Conservation (phyloP, 768 basidiomycete species). For the Termitomyces sp. region DNA sequence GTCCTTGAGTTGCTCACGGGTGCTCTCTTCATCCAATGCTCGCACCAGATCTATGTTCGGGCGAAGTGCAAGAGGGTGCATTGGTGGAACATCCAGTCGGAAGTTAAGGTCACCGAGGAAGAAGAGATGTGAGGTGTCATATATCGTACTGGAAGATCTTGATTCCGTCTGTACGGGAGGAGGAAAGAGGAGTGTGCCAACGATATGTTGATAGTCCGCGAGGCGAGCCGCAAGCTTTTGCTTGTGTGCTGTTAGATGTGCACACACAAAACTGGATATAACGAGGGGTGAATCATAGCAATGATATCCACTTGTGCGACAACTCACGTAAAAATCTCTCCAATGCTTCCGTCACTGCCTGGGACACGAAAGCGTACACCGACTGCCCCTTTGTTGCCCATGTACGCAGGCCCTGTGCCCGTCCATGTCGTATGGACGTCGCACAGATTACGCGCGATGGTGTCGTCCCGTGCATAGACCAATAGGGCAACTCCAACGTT, state of each 20-base stretch:
- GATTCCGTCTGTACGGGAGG: conserved; percentile 34
- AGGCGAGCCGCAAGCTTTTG: conserved; percentile 60
- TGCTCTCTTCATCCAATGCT: conserved; percentile 41
- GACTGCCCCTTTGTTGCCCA: conserved; percentile 97
- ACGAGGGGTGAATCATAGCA: conserved; percentile 1
- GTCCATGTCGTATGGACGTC: conserved; percentile 76
- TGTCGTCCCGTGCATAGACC: conserved; percentile 77
- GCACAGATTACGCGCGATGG: conserved; percentile 50
- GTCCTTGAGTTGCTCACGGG: conserved; percentile 58
- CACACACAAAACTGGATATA: conserved; percentile 63
- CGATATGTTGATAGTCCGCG: conserved; percentile 78
- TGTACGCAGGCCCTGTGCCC: conserved; percentile 62
- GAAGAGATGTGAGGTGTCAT: conserved; percentile 86
- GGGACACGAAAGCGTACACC: conserved; percentile 76
- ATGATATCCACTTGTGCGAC: not conserved
- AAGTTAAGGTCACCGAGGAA: conserved; percentile 94
- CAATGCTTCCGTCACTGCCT: conserved; percentile 45
- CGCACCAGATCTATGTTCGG: conserved; percentile 32
- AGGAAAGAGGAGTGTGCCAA: conserved; percentile 73
- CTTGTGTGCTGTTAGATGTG: conserved; percentile 85
- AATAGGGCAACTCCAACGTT: conserved; percentile 87
- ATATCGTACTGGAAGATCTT: conserved; percentile 52
- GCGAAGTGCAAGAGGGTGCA: conserved; percentile 37
- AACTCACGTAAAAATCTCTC: conserved; percentile 83
- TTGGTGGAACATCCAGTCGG: conserved; percentile 60